Conservation (phyloP, 768 basidiomycete species). For the Mycena capillaripes region DNA sequence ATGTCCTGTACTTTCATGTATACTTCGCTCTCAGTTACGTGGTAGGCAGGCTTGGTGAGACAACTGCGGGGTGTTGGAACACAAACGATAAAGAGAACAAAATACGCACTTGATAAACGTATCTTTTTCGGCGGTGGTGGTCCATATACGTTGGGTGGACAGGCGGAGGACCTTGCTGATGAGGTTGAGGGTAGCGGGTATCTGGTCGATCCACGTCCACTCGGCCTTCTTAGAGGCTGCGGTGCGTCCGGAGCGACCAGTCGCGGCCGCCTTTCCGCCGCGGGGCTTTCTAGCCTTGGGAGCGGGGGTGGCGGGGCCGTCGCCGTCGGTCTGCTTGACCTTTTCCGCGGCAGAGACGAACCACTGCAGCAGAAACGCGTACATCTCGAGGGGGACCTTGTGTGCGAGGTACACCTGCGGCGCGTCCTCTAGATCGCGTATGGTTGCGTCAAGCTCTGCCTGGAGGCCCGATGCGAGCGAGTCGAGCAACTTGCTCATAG, state of each 20-base stretch:
- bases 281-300: slow-evolving; percentile 69
- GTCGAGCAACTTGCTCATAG: slow-evolving; percentile 91
- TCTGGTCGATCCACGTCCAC: slow-evolving; percentile 87
- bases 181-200: slow-evolving; percentile 75
- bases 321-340: slow-evolving; percentile 67
- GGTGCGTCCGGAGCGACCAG: slow-evolving; percentile 47
- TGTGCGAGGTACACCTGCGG: slow-evolving; percentile 73
- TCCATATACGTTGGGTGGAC: slow-evolving; percentile 88
- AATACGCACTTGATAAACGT: slow-evolving; percentile 82
- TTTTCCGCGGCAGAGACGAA: slow-evolving; percentile 88
- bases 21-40: slow-evolving; percentile 86
- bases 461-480: slow-evolving; percentile 84
- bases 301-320: slow-evolving; percentile 59
- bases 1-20: slow-evolving; percentile 89
- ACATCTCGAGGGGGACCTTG: slow-evolving; percentile 87
- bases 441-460: slow-evolving; percentile 79
- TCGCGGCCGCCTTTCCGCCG: slow-evolving; percentile 67
- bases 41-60: slow-evolving; percentile 89
- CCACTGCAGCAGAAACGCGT: slow-evolving; percentile 94
- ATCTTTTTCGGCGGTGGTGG: slow-evolving; percentile 88
- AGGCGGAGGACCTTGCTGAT: slow-evolving; percentile 80
- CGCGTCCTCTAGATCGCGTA: slow-evolving; percentile 80
- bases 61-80: slow-evolving; percentile 66
- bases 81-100: not conserved
- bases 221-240: slow-evolving; percentile 59